These are phyloP conservation scores for Aquilaria malaccensis DNA, from an alignment of 345 rosid genomes.

Conservation along the genomic window DNA sequence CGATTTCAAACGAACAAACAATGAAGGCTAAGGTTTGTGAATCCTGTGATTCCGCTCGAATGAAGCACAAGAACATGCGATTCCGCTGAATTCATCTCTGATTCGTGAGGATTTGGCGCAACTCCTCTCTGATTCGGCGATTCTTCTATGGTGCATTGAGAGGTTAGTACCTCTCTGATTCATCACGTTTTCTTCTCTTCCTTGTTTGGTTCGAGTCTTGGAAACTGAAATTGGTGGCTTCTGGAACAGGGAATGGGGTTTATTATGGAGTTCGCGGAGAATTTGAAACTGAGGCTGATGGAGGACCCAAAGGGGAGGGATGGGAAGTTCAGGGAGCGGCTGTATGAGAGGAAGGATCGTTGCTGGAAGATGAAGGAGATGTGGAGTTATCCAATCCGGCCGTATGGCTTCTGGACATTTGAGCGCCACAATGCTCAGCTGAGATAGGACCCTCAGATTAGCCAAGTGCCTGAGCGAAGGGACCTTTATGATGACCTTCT, in stretches of 20 bases:
- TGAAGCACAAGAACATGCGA: too few species aligned
- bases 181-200: too few species aligned
- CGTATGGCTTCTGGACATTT: conserved; percentile 96
- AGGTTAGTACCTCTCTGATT: too few species aligned
- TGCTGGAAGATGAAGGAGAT: conserved; percentile 92
- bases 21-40: too few species aligned
- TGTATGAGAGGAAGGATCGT: conserved; percentile 61
- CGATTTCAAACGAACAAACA: too few species aligned
- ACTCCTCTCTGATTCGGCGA: too few species aligned
- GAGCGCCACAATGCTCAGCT: conserved; percentile 95
- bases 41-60: too few species aligned
- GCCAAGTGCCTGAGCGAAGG: conserved; percentile 91
- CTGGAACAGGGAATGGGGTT: conserved; percentile 45
- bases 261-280: conserved; percentile 93
- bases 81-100: too few species aligned
- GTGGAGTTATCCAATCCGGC: conserved; percentile 94
- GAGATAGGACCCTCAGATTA: conserved; percentile 90
- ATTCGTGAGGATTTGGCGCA: too few species aligned
- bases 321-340: conserved; percentile 62
- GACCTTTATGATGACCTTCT: conserved; percentile 95
- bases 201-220: background rate
- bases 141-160: too few species aligned
- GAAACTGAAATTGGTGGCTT: too few species aligned
- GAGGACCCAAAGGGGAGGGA: conserved; percentile 97
- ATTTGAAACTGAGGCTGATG: conserved; percentile 77